Conservation (phyloP, 2,329 filamentous ascomycete genomes). For the Volutella citrinella region DNA sequence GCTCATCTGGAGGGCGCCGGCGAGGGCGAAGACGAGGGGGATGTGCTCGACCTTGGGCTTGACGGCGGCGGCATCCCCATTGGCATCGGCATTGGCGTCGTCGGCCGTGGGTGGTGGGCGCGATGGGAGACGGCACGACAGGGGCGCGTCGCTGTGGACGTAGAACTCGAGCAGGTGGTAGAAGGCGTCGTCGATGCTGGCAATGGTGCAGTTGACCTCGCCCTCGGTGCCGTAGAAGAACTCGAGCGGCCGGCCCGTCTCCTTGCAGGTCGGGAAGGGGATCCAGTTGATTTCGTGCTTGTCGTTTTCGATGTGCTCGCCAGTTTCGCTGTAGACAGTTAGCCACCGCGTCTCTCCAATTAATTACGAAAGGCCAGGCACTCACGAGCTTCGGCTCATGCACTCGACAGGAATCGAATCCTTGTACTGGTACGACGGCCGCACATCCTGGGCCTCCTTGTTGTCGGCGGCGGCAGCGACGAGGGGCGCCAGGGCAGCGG, state of each 20-base stretch:
- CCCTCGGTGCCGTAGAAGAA: slow-evolving; percentile 80
- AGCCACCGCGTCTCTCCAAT: too few relatives aligned
- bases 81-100: slow-evolving; percentile 51
- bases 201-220: slow-evolving; percentile 82
- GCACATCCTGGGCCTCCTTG: too few relatives aligned
- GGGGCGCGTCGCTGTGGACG: slow-evolving; percentile 91
- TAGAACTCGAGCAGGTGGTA: slow-evolving; percentile 96
- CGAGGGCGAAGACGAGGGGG: slow-evolving; percentile 82
- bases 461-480: slow-evolving; percentile 33
- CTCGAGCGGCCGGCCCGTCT: slow-evolving; percentile 78
- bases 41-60: slow-evolving; percentile 61
- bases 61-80: slow-evolving; percentile 54
- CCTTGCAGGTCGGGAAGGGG: slow-evolving; percentile 86
- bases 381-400: slow-evolving; percentile 71
- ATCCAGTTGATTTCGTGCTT: slow-evolving; percentile 86
- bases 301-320: slow-evolving; percentile 81
- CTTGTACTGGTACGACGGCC: slow-evolving; percentile 64
- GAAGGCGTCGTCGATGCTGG: slow-evolving; percentile 73
- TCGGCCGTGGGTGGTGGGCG: slow-evolving; percentile 61
- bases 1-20: slow-evolving; percentile 82
- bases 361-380: too few relatives aligned
- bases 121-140: slow-evolving; percentile 85
- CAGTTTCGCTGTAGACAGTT: slow-evolving; percentile 80
- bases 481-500: slow-evolving; percentile 24
- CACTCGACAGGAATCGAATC: slow-evolving; percentile 68